A percentile compares a stretch with the other conserved stretches of the same genome.
phyloP scores from a whole-genome alignment of 495 filamentous ascomycete species.

The Pyrenula aspistea region DNA sequence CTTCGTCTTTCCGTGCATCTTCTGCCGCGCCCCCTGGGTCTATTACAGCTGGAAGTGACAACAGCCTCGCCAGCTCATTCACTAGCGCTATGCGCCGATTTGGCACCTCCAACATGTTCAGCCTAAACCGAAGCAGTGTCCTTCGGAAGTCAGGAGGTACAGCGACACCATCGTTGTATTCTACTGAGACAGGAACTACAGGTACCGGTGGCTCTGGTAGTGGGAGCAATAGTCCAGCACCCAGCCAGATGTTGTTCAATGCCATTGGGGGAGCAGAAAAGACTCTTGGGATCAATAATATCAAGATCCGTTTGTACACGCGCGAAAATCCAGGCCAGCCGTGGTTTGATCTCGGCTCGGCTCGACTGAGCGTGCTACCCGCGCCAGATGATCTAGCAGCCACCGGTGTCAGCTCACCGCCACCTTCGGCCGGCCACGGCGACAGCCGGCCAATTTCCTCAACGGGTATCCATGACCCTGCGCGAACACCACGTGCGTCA shows the following conservation, averaged over 20 bases:
- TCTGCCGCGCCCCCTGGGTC: slow-evolving; percentile 34
- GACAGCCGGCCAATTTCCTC: not conserved
- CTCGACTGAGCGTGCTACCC: slow-evolving; percentile 67
- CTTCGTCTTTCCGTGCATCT: slow-evolving; percentile 47
- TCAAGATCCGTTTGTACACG: slow-evolving; percentile 72
- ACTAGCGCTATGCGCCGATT: slow-evolving; percentile 62
- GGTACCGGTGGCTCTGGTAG: not conserved
- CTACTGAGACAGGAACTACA: not conserved
- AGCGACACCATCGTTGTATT: slow-evolving; percentile 6
- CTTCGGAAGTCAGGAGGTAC: not conserved
- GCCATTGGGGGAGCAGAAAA: not conserved
- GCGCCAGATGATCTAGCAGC: slow-evolving; percentile 41
- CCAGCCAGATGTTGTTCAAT: not conserved
- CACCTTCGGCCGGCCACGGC: slow-evolving; percentile 8
- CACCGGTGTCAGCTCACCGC: slow-evolving; percentile 19
- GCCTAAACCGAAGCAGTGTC: slow-evolving; percentile 47
- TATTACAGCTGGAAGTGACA: slow-evolving; percentile 29
- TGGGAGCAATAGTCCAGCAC: not conserved
- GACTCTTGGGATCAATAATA: slow-evolving; percentile 26
- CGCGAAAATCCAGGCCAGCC: slow-evolving; percentile 61
- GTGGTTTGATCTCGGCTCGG: slow-evolving; percentile 85
- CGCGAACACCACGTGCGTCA: not conserved
- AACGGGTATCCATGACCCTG: not conserved
- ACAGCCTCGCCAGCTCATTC: slow-evolving; percentile 49
- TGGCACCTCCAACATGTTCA: slow-evolving; percentile 56